Base-by-base conservation (phyloP, 2,329 filamentous ascomycete species). In the Fusarium luffae region DNA sequence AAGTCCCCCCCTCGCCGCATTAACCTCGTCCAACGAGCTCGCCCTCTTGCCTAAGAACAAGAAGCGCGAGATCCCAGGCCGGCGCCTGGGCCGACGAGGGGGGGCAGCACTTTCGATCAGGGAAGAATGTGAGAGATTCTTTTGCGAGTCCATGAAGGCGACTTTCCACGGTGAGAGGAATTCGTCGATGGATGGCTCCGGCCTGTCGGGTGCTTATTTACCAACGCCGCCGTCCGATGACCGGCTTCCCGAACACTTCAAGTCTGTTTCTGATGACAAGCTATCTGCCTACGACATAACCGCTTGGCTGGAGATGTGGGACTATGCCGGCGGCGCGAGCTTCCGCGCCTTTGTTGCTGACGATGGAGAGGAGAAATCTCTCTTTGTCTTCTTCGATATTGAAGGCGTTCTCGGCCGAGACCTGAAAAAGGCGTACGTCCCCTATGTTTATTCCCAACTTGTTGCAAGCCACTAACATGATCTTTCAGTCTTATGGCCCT, bases 51-150 rank as follows among this genome's bases (percentile, higher is more conserved):
- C 86, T 74, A 90, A 89, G 81, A 81, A 80, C 77, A 81, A 79
- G 77, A 82, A 79, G 77, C 79, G 79, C 77, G 80, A 81, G 70
- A 79, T 78, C 74, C 79, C 79, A 75, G 79, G 78, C 76, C 75
- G 75, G 72, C 78, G 78, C 77, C 79, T 80, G 79, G 82, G 83
- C 80, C 85, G 88, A 79, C 87, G 87, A 91, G 92, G 92, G 92
- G 94, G 94, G 93, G 94, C 94, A 91, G 90, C 93, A 92, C 90
- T 93, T 84, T 90, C 91, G 86, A 97, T 97, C 88, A 94, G 92
- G 93, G 94, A 92, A 94, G 94, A 97, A 93, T 97, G 94, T 97
- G 94, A 97, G 94, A 98, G 94, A 88, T 95, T 97, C 91, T 97
- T 97, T 89, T 97, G 94, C 85, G 93, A 95, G 91, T 91, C 90